Evolutionary conservation across 139 green algal species (phyloP).

Genomic region (Astrephomene gubernaculifera): DNA sequence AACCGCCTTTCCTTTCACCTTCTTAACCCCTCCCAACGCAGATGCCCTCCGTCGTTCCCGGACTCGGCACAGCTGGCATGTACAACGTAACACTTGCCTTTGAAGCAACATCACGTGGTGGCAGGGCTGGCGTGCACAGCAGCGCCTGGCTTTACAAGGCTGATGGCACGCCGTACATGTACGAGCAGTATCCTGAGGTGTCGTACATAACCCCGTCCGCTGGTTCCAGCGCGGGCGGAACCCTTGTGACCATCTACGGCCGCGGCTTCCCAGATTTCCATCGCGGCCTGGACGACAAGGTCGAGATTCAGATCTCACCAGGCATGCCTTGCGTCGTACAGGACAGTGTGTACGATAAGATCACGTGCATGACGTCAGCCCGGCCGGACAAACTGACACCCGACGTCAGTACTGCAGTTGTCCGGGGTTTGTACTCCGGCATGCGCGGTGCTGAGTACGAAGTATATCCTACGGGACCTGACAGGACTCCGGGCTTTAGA

Average conservation of each 20-base stretch:
- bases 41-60: neutral
- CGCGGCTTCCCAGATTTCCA: conserved; percentile 44
- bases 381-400: too few species aligned
- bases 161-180: conserved; percentile 49
- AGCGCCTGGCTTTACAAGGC: conserved; percentile 4
- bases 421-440: conserved; percentile 37
- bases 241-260: neutral
- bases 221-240: conserved; percentile 27
- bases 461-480: neutral
- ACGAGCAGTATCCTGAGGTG: conserved; percentile 46
- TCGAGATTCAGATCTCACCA: neutral
- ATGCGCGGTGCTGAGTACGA: conserved; percentile 33
- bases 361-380: conserved; percentile 33
- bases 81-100: neutral
- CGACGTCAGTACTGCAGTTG: neutral
- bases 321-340: conserved; percentile 41
- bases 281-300: neutral
- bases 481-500: neutral
- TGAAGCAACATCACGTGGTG: neutral
- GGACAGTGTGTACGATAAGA: conserved; percentile 25
- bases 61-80: neutral
- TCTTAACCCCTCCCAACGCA: neutral
- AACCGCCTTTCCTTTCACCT: neutral
- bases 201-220: conserved; percentile 4
- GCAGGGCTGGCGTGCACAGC: too few species aligned